Evolutionary conservation across 2,329 filamentous ascomycete genomes (phyloP).

Genomic region (Stromatinia cepivora): DNA sequence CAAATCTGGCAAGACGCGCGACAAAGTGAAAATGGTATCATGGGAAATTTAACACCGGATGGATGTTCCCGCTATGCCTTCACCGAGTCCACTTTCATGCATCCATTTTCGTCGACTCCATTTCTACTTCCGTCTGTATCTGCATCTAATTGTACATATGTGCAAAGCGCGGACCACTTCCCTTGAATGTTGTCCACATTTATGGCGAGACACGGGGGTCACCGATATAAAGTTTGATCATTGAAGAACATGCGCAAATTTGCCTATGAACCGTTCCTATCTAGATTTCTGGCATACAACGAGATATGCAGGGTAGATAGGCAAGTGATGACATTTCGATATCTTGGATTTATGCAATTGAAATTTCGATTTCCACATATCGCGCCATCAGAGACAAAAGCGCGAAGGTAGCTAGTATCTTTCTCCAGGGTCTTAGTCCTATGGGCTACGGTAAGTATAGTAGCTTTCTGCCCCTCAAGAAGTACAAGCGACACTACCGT

Average conservation of each 20-base stretch:
- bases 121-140: conserved; percentile 3
- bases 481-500: neutral
- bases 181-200: neutral
- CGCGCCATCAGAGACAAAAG: neutral
- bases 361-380: conserved; percentile 3
- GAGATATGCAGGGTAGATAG: conserved; percentile 4
- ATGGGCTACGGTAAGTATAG: neutral
- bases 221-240: neutral
- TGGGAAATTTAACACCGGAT: neutral
- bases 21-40: conserved; percentile 2
- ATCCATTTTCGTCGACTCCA: neutral
- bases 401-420: neutral
- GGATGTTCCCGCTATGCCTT: neutral
- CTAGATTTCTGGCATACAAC: neutral
- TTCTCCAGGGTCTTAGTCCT: neutral
- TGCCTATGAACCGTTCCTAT: neutral
- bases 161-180: conserved; percentile 1
- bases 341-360: neutral
- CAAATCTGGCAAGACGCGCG: conserved; percentile 16
- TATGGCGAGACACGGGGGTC: conserved; percentile 1
- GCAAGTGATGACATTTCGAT: neutral
- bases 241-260: neutral
- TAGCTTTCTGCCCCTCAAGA: too few species aligned
- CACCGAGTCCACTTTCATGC: conserved; percentile 4
- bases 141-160: neutral